Evolutionary conservation across 108 stramenopile species (phyloP).

Genomic region (Skeletonema costatum): DNA sequence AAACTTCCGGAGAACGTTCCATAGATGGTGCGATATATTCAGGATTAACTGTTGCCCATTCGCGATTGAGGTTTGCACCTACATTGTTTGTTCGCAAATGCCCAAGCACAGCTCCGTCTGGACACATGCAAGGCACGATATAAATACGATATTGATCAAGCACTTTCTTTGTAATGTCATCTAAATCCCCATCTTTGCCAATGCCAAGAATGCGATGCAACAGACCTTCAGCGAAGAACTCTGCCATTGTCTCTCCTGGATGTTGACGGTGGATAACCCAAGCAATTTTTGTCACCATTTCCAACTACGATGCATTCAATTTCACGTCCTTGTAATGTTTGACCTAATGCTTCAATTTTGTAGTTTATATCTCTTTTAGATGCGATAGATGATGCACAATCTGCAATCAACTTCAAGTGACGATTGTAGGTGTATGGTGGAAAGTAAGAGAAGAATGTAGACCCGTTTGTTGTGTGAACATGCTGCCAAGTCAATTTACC

Average conservation of each 20-base stretch:
- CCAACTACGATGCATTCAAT: constrained; percentile 79
- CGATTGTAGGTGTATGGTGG: constrained; percentile 78
- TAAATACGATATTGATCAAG: constrained; percentile 68
- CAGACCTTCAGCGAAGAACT: constrained; percentile 74
- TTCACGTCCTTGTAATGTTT: constrained; percentile 74
- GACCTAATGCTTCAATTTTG: constrained; percentile 61
- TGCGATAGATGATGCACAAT: constrained; percentile 34
- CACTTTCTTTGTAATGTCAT: constrained; percentile 52
- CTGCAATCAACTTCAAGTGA: constrained; percentile 68
- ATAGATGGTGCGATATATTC: constrained; percentile 80
- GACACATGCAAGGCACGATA: constrained; percentile 90
- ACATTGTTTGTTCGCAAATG: constrained; percentile 85
- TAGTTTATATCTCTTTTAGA: constrained; percentile 25
- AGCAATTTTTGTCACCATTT: constrained; percentile 50
- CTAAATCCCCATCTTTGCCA: constrained; percentile 35
- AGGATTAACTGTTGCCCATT: constrained; percentile 75
- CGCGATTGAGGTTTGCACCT: constrained; percentile 89
- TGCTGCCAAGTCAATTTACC: constrained; percentile 73
- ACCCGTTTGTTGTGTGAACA: constrained; percentile 53
- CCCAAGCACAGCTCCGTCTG: constrained; percentile 82
- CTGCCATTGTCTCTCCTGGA: constrained; percentile 89
- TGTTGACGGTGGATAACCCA: constrained; percentile 90
- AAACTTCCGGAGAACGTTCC: constrained; percentile 84
- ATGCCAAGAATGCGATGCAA: constrained; percentile 68
- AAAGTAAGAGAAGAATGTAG: constrained; percentile 72